Evolutionary conservation across 2,329 filamentous ascomycete genomes (phyloP).

Genomic region (Sordariomycetes sp.): DNA sequence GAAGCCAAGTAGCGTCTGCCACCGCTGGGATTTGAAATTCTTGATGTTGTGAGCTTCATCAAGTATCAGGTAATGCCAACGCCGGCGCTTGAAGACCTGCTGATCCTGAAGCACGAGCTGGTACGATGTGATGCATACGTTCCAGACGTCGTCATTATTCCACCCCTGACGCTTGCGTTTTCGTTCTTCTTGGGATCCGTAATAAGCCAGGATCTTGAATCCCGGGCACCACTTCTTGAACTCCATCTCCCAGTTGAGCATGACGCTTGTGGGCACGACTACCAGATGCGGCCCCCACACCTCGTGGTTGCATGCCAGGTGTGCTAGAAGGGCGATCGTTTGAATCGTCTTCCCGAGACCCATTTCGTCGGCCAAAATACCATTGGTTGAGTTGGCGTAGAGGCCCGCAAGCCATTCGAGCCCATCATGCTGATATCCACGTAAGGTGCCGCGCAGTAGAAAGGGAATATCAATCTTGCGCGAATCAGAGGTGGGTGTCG

Average conservation of each 20-base stretch:
- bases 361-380: constrained; percentile 97
- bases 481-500: no score
- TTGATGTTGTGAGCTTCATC: constrained; percentile 99
- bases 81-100: constrained; percentile 82
- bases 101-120: constrained; percentile 92
- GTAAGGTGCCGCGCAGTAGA: constrained; percentile 75
- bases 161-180: constrained; percentile 86
- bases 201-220: constrained; percentile 97
- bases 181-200: constrained; percentile 86
- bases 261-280: constrained; percentile 94
- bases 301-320: constrained; percentile 81
- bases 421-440: constrained; percentile 96
- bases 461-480: constrained; percentile 69
- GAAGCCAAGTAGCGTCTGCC: constrained; percentile 91
- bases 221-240: constrained; percentile 99
- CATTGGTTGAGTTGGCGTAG: constrained; percentile 88
- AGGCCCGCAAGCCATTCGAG: constrained; percentile 92
- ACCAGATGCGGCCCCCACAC: constrained; percentile 96
- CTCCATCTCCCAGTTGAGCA: constrained; percentile 99
- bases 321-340: constrained; percentile 87
- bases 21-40: constrained; percentile 95
- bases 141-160: constrained; percentile 90
- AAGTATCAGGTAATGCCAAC: constrained; percentile 97
- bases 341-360: constrained; percentile 97
- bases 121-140: constrained; percentile 96